Percentiles rank a stretch among this genome's conserved stretches.
phyloP scores from a whole-genome alignment of 208 protist genomes.

The Trypanosoma melophagium region DNA sequence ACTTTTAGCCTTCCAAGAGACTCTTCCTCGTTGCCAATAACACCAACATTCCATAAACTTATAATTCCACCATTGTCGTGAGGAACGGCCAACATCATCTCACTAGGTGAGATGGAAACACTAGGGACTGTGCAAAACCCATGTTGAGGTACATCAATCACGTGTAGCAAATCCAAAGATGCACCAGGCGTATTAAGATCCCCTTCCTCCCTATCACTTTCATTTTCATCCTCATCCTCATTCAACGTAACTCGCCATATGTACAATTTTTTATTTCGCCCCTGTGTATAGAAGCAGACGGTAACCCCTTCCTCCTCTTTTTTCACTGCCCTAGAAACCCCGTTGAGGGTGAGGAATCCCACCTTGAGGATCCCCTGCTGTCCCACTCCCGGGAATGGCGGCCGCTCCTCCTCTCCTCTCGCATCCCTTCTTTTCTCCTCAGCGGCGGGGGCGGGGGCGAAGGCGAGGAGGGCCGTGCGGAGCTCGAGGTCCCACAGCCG shows the following conservation, averaged over 20 bases:
- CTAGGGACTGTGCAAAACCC: constrained; percentile 61
- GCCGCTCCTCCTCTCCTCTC: neutral
- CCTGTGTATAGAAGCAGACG: constrained; percentile 70
- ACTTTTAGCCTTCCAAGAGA: constrained; percentile 23
- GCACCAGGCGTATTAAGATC: neutral
- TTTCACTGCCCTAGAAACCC: neutral
- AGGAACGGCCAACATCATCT: constrained; percentile 44
- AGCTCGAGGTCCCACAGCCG: constrained; percentile 72
- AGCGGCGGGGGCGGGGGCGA: neutral
- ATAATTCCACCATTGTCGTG: constrained; percentile 55
- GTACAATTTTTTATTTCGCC: constrained; percentile 73
- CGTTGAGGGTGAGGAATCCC: constrained; percentile 33
- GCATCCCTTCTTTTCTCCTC: too few relatives aligned
- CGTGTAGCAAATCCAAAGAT: constrained; percentile 34
- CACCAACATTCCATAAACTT: constrained; percentile 36
- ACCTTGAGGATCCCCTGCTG: constrained; percentile 19
- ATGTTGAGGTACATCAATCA: constrained; percentile 61
- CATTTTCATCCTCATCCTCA: constrained; percentile 1
- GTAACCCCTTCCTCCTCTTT: neutral
- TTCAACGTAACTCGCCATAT: constrained; percentile 39
- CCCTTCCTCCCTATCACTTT: constrained; percentile 5
- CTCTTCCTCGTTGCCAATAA: neutral
- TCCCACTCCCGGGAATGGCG: too few relatives aligned
- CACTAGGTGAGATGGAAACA: constrained; percentile 15
- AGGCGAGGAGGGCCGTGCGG: constrained; percentile 40